A percentile compares a stretch with the other conserved stretches of the same genome.
phyloP scores from a whole-genome alignment of 805 yeast genomes.

The Yarrowia divulgata region DNA sequence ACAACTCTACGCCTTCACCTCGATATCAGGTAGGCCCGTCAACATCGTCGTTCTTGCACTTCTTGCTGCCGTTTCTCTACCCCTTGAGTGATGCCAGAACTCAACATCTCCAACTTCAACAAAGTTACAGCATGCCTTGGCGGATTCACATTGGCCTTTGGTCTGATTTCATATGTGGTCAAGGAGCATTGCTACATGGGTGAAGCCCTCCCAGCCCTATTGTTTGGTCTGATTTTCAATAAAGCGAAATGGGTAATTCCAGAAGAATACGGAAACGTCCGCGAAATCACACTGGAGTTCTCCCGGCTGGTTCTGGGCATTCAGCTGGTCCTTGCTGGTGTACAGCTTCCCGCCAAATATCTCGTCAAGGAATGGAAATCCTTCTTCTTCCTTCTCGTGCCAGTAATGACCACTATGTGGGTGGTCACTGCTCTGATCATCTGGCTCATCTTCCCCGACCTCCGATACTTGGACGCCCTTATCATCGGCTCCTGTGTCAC shows the following conservation, averaged over 20 bases:
- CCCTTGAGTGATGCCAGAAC: constrained; percentile 21
- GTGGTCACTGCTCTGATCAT: constrained; percentile 66
- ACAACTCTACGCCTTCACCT: constrained; percentile 33
- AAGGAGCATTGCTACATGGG: constrained; percentile 67
- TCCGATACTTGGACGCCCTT: constrained; percentile 62
- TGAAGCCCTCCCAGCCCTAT: constrained; percentile 70
- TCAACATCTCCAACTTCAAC: constrained; percentile 47
- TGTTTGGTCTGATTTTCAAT: constrained; percentile 67
- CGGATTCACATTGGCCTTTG: constrained; percentile 64
- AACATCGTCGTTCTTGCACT: constrained; percentile 9
- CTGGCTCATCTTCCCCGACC: constrained; percentile 66
- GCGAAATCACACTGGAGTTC: constrained; percentile 62
- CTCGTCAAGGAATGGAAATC: constrained; percentile 66
- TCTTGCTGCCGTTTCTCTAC: neutral
- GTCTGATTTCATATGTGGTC: constrained; percentile 64
- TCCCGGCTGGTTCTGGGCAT: constrained; percentile 70
- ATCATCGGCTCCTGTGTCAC: constrained; percentile 74
- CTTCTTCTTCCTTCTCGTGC: constrained; percentile 64
- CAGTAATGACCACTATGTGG: constrained; percentile 79
- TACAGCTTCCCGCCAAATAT: constrained; percentile 73
- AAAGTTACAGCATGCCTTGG: constrained; percentile 67
- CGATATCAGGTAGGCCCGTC: constrained; percentile 34
- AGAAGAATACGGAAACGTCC: constrained; percentile 56
- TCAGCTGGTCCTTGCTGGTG: constrained; percentile 76
- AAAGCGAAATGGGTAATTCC: constrained; percentile 67